phyloP scores from a whole-genome alignment of 2,329 filamentous ascomycete species.

The Aaosphaeria pasadenensis region DNA sequence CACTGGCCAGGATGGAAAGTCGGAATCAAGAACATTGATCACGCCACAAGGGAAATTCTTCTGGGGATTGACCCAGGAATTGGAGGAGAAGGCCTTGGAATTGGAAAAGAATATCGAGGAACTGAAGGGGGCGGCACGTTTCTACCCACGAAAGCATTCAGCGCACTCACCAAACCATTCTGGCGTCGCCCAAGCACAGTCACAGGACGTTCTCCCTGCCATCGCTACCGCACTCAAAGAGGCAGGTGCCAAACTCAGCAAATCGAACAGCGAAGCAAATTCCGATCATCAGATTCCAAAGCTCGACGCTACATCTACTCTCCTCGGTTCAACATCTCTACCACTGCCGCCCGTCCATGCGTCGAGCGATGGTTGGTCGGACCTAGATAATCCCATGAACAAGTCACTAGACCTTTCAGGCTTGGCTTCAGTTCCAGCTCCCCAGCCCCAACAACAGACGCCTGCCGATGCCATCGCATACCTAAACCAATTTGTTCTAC shows the following conservation, averaged over 20 bases:
- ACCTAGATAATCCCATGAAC: conserved; percentile 3
- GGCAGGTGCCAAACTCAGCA: conserved; percentile 32
- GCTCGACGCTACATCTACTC: conserved; percentile 18
- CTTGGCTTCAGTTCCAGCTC: conserved; percentile 6
- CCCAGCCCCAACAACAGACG: conserved; percentile 24
- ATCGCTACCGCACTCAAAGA: conserved; percentile 36
- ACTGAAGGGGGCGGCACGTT: conserved; percentile 24
- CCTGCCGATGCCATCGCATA: conserved; percentile 32
- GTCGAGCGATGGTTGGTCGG: conserved; percentile 8
- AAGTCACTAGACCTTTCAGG: conserved; percentile 4
- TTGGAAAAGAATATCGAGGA: conserved; percentile 55
- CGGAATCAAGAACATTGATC: conserved; percentile 61
- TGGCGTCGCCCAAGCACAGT: conserved; percentile 12
- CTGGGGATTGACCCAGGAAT: conserved; percentile 65
- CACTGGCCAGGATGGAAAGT: conserved; percentile 40
- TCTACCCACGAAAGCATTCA: conserved; percentile 24
- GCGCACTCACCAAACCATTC: conserved; percentile 12
- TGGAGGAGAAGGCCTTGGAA: conserved; percentile 68
- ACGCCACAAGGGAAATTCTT: conserved; percentile 75
- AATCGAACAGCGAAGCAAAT: conserved; percentile 12
- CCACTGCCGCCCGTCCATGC: conserved; percentile 21
- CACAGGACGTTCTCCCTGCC: conserved; percentile 30
- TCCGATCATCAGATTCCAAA: conserved; percentile 20
- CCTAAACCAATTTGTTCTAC: conserved; percentile 35
- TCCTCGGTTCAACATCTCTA: conserved; percentile 19